Evolutionary conservation across 2,329 filamentous ascomycete species (phyloP), one percentile per base, ranked within the genome.

Genomic region (Rosellinia necatrix): DNA sequence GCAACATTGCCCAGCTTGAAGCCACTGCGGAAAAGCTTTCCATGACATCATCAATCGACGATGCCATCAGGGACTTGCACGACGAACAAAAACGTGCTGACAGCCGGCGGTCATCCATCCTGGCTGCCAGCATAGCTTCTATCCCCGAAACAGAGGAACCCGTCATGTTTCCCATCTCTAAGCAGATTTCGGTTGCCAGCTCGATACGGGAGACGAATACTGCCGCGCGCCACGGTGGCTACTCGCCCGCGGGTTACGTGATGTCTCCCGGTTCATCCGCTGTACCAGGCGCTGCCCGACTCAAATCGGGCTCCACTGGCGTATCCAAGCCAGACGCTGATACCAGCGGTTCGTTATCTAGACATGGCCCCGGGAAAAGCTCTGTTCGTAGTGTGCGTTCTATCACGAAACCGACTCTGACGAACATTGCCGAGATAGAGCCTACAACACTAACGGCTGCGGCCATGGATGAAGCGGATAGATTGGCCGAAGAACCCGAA

Each of bases 11-110:
- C 62, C 83, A 86, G 46, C 82, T 92, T 60, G 89, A 93, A 72
- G 86, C 88, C 62, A 87, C 85, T 9, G 89, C 89, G 44, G 89
- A 92, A 72, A 82, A 85, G 62, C 78, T 92, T 71, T 90, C 87
- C 64, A 82, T 83, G 76, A 87, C 85, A 53, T 89, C 86, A 60
- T 90, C 89, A 59, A 89, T 92, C 67, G 88, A 89, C 66, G 84
- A 89, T 75, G 88, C 90, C 64, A 92, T 92, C 65, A 83, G 88
- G 56, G 84, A 88, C 67, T 78, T 91, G 62, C 86, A 90, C 72
- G 78, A 84, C 58, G 86, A 90, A 72, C 77, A 89, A 68, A 90
- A 90, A 73, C 81, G 84, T 63, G 83, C 79, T 68, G 88, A 89
- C 68, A 90, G 85, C 68, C 80, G 83, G 59, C 80, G 82, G 55